Percentiles rank a stretch among this genome's conserved stretches.
These are phyloP conservation scores for Paraconiothyrium sp. DNA, from an alignment of 2,329 filamentous ascomycete genomes.

Conservation along the genomic window DNA sequence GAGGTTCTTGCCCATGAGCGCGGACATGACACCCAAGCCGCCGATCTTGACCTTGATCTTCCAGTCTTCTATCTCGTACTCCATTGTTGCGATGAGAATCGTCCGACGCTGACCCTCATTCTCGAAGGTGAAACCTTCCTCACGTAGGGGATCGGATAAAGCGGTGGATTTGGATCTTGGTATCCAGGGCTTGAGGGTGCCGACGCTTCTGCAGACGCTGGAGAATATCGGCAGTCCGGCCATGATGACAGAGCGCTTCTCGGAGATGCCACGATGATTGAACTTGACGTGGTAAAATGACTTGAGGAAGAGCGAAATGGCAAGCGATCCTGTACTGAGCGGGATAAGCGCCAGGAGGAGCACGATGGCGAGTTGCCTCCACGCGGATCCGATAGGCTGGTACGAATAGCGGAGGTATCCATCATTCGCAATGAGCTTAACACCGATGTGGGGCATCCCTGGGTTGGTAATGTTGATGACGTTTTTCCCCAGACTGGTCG, in stretches of 20 bases:
- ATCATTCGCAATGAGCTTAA: constrained; percentile 66
- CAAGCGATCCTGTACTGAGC: constrained; percentile 58
- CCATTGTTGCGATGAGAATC: constrained; percentile 74
- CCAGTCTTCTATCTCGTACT: constrained; percentile 77
- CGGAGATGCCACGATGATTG: constrained; percentile 65
- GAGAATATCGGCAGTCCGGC: constrained; percentile 17
- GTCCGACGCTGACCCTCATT: constrained; percentile 54
- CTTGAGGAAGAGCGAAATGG: constrained; percentile 66
- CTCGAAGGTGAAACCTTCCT: constrained; percentile 25
- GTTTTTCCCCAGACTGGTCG: constrained; percentile 64
- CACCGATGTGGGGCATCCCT: constrained; percentile 64
- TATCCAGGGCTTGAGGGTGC: constrained; percentile 14
- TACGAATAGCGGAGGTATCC: constrained; percentile 62
- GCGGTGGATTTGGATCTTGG: constrained; percentile 9
- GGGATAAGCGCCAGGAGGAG: constrained; percentile 65
- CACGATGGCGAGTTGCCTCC: constrained; percentile 64
- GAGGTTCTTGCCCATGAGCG: constrained; percentile 73
- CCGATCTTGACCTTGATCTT: constrained; percentile 76
- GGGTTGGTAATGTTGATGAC: constrained; percentile 70
- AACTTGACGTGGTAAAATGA: constrained; percentile 72
- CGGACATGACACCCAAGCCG: constrained; percentile 75
- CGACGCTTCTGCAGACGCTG: constrained; percentile 8
- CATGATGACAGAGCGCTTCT: constrained; percentile 52
- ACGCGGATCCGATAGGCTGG: constrained; percentile 63
- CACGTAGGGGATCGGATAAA: constrained; percentile 18